A percentile compares a stretch with the other conserved stretches of the same genome.
phyloP scores from a whole-genome alignment of 305 asterid species.

The Fraxinus paxiana region DNA sequence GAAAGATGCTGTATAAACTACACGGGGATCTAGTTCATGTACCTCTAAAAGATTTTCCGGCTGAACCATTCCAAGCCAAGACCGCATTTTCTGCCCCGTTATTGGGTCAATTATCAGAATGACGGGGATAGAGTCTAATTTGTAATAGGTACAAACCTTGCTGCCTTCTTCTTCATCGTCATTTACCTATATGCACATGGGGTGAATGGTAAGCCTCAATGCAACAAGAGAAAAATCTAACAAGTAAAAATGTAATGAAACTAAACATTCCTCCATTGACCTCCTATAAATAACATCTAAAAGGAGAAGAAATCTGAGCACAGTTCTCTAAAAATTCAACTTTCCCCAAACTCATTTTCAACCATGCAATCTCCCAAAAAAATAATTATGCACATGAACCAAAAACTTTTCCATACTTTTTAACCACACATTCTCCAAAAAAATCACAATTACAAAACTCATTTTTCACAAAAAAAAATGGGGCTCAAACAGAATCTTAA shows the following conservation, averaged over 20 bases:
- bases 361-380: neutral
- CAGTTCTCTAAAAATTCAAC: neutral
- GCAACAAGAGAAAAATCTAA: conserved; percentile 17
- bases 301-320: neutral
- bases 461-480: neutral
- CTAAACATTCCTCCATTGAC: neutral
- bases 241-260: conserved; percentile 13
- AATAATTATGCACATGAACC: neutral
- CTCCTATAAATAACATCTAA: neutral
- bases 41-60: conserved; percentile 94
- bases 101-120: conserved; percentile 80
- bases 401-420: neutral
- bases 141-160: conserved; percentile 87
- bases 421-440: neutral
- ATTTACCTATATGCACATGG: conserved; percentile 50
- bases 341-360: neutral
- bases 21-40: conserved; percentile 7
- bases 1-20: neutral
- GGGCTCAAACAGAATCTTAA: neutral
- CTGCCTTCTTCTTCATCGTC: conserved; percentile 96
- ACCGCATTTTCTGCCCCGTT: conserved; percentile 90
- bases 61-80: conserved; percentile 94
- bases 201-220: conserved; percentile 17
- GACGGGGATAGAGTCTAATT: conserved; percentile 71
- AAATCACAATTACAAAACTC: neutral